Conservation (phyloP, 805 yeast species). For the Candida insectorum region DNA sequence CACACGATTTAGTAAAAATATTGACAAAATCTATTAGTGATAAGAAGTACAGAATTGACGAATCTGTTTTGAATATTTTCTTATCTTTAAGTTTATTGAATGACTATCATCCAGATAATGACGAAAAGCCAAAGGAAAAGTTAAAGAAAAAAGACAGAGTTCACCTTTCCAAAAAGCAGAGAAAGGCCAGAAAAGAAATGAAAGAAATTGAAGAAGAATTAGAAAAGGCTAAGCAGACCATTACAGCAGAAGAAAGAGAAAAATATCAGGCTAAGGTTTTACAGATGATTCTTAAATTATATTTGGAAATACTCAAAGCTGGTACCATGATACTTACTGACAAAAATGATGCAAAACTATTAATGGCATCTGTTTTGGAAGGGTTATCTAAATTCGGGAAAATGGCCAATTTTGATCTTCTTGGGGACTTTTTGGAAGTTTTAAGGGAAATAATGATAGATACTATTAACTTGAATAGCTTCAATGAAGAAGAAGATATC, state of each 20-base stretch:
- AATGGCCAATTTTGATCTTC: conserved; percentile 85
- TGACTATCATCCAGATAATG: conserved; percentile 66
- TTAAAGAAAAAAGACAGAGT: conserved; percentile 83
- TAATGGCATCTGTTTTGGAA: conserved; percentile 86
- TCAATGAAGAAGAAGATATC: conserved; percentile 19
- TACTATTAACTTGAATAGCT: conserved; percentile 41
- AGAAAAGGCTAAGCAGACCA: conserved; percentile 80
- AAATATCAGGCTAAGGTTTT: conserved; percentile 79
- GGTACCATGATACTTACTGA: conserved; percentile 27
- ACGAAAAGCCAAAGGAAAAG: conserved; percentile 43
- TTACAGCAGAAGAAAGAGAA: conserved; percentile 85
- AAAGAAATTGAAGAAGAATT: conserved; percentile 87
- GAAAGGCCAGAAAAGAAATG: conserved; percentile 82
- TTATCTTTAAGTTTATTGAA: conserved; percentile 62
- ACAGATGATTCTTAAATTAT: conserved; percentile 66
- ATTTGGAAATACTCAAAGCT: conserved; percentile 69
- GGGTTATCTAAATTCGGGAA: conserved; percentile 89
- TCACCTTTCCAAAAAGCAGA: conserved; percentile 85
- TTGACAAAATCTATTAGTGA: conserved; percentile 68
- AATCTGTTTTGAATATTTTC: conserved; percentile 70
- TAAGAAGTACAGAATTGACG: conserved; percentile 78
- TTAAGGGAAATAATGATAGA: conserved; percentile 74
- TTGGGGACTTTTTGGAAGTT: conserved; percentile 91
- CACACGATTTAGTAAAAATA: conserved; percentile 68
- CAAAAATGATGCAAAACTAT: conserved; percentile 45